Conservation (phyloP, 768 basidiomycete species). For the Paxillus ammoniavirescens region DNA sequence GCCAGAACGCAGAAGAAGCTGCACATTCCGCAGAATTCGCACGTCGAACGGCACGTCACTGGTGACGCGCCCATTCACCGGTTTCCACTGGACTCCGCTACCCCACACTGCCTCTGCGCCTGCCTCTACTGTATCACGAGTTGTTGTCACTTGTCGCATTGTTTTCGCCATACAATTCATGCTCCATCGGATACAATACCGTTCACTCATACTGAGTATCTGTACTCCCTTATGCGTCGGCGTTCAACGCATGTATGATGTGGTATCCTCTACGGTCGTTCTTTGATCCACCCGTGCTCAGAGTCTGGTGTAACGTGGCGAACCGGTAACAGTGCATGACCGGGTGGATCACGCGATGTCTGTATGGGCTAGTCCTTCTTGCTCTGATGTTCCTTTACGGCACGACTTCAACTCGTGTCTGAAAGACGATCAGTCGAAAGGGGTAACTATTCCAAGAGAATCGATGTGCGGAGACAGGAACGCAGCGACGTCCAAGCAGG, state of each 20-base stretch:
- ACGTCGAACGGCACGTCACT: conserved; percentile 24
- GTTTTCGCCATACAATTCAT: conserved; percentile 6
- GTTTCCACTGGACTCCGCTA: neutral
- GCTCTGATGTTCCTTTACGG: neutral
- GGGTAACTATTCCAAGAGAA: conserved; percentile 1
- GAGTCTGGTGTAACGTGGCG: no score
- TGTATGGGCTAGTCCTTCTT: neutral
- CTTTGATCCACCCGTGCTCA: no score
- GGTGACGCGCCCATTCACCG: conserved; percentile 14
- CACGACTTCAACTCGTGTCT: neutral
- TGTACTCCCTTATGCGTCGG: neutral
- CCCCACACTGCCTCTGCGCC: no score
- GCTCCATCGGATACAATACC: neutral
- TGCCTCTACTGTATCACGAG: neutral
- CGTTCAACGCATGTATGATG: neutral
- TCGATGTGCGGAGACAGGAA: neutral
- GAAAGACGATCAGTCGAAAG: conserved; percentile 7
- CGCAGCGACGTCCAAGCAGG: neutral
- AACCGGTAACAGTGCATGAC: neutral
- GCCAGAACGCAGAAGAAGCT: conserved; percentile 37
- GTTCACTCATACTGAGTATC: neutral
- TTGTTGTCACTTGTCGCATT: neutral
- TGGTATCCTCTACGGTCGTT: no score
- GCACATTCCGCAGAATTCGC: conserved; percentile 31
- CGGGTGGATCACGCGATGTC: no score